Percentiles rank a stretch among this genome's conserved stretches.
These are phyloP conservation scores for Pyricularia sp. DNA, from an alignment of 2,329 filamentous ascomycete genomes.

Conservation along the genomic window DNA sequence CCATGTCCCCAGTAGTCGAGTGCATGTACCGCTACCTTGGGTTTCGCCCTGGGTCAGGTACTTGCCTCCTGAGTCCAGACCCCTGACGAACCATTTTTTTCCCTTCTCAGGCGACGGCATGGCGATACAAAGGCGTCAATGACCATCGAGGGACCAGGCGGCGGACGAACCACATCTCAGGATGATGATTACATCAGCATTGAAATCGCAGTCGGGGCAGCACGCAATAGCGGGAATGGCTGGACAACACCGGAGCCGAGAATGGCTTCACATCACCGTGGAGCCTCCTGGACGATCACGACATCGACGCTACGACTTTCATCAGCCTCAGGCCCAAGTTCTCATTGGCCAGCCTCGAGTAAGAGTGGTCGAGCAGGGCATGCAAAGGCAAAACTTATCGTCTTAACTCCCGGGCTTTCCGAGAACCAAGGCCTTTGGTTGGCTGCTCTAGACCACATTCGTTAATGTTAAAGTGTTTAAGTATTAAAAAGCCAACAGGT, in stretches of 20 bases:
- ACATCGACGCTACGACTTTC: conserved; percentile 39
- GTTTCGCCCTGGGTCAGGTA: not conserved
- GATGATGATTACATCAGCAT: not conserved
- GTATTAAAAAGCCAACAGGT: not conserved
- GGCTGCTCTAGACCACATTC: not conserved
- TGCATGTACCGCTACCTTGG: not conserved
- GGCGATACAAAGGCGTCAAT: not conserved
- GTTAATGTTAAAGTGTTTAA: not conserved
- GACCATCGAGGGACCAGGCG: not conserved
- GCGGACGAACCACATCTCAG: not conserved
- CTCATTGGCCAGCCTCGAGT: not conserved
- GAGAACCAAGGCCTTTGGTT: not conserved
- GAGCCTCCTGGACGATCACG: conserved; percentile 25
- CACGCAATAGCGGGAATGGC: conserved; percentile 3
- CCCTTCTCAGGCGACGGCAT: not conserved
- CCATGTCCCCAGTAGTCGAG: not conserved
- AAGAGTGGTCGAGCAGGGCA: not conserved
- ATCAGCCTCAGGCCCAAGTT: conserved; percentile 11
- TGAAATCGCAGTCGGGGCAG: not conserved
- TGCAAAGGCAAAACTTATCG: not conserved
- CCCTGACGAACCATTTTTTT: not conserved
- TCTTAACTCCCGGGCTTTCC: not conserved
- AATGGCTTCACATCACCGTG: conserved; percentile 2
- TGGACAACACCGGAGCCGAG: not conserved
- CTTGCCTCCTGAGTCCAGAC: not conserved